These are phyloP conservation scores for Platismatia glauca DNA, from an alignment of 495 filamentous ascomycete genomes.

Conservation along the genomic window DNA sequence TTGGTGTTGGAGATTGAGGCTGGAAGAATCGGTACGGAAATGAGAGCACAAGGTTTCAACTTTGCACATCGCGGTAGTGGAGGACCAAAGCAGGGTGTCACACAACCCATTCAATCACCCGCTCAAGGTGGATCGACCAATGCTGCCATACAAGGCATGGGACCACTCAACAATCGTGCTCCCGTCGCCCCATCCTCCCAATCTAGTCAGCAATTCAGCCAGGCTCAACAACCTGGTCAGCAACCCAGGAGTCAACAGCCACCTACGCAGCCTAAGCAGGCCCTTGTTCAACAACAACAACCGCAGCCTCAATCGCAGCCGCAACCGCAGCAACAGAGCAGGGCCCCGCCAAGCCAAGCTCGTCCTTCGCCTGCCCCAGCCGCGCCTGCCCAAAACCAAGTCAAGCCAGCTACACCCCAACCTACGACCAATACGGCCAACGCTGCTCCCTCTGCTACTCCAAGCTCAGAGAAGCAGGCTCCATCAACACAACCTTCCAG, in stretches of 20 bases:
- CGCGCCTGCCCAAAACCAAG: slow-evolving; percentile 38
- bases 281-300: slow-evolving; percentile 30
- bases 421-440: slow-evolving; percentile 30
- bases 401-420: slow-evolving; percentile 49
- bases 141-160: slow-evolving; percentile 23
- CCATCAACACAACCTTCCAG: slow-evolving; percentile 8
- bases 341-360: slow-evolving; percentile 31
- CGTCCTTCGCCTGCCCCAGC: slow-evolving; percentile 42
- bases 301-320: slow-evolving; percentile 24
- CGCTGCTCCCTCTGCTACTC: slow-evolving; percentile 9
- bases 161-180: slow-evolving; percentile 24
- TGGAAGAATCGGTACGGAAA: slow-evolving; percentile 93
- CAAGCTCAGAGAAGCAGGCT: slow-evolving; percentile 21
- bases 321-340: slow-evolving; percentile 34
- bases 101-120: slow-evolving; percentile 32
- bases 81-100: slow-evolving; percentile 36
- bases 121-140: slow-evolving; percentile 20
- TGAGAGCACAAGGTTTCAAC: slow-evolving; percentile 98
- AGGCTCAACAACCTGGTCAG: slow-evolving; percentile 30
- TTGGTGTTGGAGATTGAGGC: slow-evolving; percentile 89
- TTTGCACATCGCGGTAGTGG: slow-evolving; percentile 77
- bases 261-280: slow-evolving; percentile 23
- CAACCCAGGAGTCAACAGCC: slow-evolving; percentile 29
- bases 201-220: slow-evolving; percentile 27
- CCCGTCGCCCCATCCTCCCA: slow-evolving; percentile 28